These are phyloP conservation scores for Pichia heedii DNA, from an alignment of 805 yeast species.

Conservation along the genomic window DNA sequence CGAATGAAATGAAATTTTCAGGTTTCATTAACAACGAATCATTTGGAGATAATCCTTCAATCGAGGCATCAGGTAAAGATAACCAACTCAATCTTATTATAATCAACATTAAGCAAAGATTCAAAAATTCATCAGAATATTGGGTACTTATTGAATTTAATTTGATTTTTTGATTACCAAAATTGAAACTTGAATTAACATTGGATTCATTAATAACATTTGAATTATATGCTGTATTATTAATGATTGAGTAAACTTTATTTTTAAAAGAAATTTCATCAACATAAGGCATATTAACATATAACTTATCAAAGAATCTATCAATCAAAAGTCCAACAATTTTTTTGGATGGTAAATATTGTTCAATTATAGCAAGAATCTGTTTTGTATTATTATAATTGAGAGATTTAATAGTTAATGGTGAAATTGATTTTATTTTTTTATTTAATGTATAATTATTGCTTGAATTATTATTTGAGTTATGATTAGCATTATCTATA, in stretches of 20 bases:
- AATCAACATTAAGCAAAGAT: slow-evolving; percentile 42
- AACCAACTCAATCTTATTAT: slow-evolving; percentile 48
- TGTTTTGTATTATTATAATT: slow-evolving; percentile 34
- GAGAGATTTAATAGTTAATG: slow-evolving; percentile 27
- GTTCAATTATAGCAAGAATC: slow-evolving; percentile 32
- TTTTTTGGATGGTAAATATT: slow-evolving; percentile 43
- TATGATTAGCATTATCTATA: neutral
- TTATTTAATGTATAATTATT: slow-evolving; percentile 10
- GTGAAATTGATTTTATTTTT: slow-evolving; percentile 23
- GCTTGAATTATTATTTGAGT: neutral
- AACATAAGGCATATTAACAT: slow-evolving; percentile 57
- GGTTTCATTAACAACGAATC: slow-evolving; percentile 29
- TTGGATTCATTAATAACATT: neutral
- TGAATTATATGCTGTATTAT: slow-evolving; percentile 23
- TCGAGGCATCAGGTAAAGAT: slow-evolving; percentile 36
- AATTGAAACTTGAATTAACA: neutral
- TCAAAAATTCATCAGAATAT: slow-evolving; percentile 37
- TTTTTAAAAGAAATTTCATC: slow-evolving; percentile 46
- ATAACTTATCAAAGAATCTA: slow-evolving; percentile 49
- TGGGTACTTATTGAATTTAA: slow-evolving; percentile 26
- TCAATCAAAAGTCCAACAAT: slow-evolving; percentile 49
- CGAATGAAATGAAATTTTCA: slow-evolving; percentile 33
- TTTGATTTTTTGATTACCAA: slow-evolving; percentile 24
- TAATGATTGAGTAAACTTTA: slow-evolving; percentile 38
- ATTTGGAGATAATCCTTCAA: slow-evolving; percentile 23